A percentile compares a stretch with the other conserved stretches of the same genome.
Evolutionary conservation across 208 protist genomes (phyloP).

Genomic region (Trichomonas gallinae): DNA sequence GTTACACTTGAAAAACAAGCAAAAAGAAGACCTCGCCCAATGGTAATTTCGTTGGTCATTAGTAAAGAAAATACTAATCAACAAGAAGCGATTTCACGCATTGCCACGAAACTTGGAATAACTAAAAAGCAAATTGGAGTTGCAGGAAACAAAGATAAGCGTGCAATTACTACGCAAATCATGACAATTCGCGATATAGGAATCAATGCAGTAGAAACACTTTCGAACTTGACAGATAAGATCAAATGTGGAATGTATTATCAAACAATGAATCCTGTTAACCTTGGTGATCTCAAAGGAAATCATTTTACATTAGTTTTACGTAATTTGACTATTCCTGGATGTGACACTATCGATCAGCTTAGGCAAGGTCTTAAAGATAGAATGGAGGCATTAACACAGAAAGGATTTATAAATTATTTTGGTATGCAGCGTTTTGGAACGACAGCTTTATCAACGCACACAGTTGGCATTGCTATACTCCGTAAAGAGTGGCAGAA

Average conservation of each 20-base stretch:
- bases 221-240: background rate
- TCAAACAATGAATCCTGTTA: background rate
- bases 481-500: background rate
- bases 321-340: background rate
- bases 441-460: background rate
- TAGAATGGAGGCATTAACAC: background rate
- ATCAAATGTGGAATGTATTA: background rate
- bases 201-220: background rate
- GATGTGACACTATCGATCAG: background rate
- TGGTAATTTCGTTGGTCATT: background rate
- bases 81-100: background rate
- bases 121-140: background rate
- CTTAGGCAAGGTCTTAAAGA: background rate
- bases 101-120: background rate
- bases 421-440: conserved; percentile 18
- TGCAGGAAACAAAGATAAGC: background rate
- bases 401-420: conserved; percentile 19
- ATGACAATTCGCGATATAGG: background rate
- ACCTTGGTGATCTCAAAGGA: background rate
- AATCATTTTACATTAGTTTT: background rate
- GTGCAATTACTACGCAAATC: conserved; percentile 8
- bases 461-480: background rate
- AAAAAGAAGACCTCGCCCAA: background rate
- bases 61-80: conserved; percentile 5
- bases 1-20: background rate